Evolutionary conservation across 169 alveolate genomes (phyloP).

Genomic region (Plasmodium vivax): DNA sequence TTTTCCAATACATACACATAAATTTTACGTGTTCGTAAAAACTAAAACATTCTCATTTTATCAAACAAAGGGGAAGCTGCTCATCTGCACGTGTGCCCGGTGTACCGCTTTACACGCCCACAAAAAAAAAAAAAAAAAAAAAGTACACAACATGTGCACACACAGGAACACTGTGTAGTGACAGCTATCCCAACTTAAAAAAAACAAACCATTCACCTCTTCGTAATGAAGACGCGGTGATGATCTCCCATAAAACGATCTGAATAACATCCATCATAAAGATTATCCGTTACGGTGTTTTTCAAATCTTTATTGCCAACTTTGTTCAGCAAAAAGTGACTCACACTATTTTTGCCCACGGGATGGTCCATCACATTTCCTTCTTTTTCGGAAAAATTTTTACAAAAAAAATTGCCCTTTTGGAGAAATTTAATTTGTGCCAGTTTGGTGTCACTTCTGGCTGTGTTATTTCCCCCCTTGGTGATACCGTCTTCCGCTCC

Average conservation of each 20-base stretch:
- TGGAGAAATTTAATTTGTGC: slow-evolving; percentile 3
- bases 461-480: background rate
- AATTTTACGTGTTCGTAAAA: background rate
- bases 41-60: background rate
- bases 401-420: background rate
- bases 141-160: background rate
- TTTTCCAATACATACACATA: slow-evolving; percentile 5
- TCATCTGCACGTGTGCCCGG: background rate
- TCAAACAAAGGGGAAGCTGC: background rate
- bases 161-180: background rate
- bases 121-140: background rate
- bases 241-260: background rate
- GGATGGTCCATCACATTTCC: background rate
- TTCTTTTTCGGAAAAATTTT: background rate
- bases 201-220: background rate
- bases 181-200: background rate
- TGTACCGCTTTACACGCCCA: background rate
- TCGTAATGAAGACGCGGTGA: background rate
- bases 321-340: background rate
- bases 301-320: background rate
- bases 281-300: background rate
- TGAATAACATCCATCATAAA: background rate
- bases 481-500: background rate
- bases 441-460: background rate
- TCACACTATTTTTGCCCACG: background rate